These are phyloP conservation scores for Yamadazyma taylorii DNA, from an alignment of 1,139 yeast species.

Conservation along the genomic window DNA sequence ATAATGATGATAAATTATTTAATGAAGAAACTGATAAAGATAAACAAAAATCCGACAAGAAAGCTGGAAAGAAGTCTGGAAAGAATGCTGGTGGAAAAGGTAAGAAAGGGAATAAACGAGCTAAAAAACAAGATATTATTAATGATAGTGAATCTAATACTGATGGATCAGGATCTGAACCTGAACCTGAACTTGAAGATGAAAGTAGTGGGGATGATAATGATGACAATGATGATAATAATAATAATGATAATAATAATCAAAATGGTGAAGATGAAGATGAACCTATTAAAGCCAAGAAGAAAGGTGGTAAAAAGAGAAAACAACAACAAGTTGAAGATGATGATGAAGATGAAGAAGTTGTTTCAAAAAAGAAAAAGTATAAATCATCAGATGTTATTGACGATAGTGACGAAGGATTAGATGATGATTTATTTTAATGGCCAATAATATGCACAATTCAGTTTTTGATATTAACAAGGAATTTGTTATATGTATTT, in stretches of 20 bases:
- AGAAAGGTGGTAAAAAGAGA: conserved; percentile 14
- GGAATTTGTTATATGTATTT: too few species aligned
- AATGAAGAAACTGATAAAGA: conserved; percentile 28
- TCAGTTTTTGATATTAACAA: too few species aligned
- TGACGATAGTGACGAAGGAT: conserved; percentile 54
- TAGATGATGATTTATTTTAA: conserved; percentile 23
- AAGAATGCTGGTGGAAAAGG: conserved; percentile 21
- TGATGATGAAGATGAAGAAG: conserved; percentile 26
- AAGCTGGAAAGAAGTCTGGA: conserved; percentile 9
- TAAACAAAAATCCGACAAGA: conserved; percentile 17
- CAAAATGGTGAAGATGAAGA: conserved; percentile 15
- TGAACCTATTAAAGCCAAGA: background rate
- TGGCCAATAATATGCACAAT: too few species aligned
- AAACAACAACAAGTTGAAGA: conserved; percentile 25
- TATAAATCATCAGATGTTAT: conserved; percentile 47
- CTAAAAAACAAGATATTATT: conserved; percentile 22
- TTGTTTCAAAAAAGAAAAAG: conserved; percentile 27
- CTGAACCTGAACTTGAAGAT: conserved; percentile 17
- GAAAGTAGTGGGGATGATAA: conserved; percentile 20
- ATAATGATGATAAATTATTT: conserved; percentile 36
- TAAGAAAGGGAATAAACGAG: conserved; percentile 17
- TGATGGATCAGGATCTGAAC: conserved; percentile 29
- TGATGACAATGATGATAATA: conserved; percentile 17
- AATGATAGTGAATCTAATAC: conserved; percentile 30
- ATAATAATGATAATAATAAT: conserved; percentile 16